Evolutionary conservation across 2,329 filamentous ascomycete genomes (phyloP), one percentile per base, ranked within the genome.

Genomic region (Metarhizium robertsii): DNA sequence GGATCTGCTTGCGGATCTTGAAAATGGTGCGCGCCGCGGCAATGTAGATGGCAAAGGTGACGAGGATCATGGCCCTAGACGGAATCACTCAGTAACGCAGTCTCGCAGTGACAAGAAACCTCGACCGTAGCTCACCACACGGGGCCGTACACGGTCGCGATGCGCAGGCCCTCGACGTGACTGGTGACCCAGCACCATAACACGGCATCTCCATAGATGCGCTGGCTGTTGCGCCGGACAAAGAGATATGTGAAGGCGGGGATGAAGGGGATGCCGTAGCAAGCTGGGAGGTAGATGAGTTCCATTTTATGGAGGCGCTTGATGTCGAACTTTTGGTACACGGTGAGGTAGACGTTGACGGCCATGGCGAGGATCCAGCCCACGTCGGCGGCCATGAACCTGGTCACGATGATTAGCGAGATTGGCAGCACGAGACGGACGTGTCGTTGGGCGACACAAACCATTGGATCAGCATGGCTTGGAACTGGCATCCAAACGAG

Each of bases 291-390:
- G 61, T 92, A 91, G 59, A 77, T 83, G 55, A 81, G 78, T 65
- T 92, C 88, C 61, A 90, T 75, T 43, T 68, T 73, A 14, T 80
- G 81, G 20, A 92, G 74, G 53, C 80, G 77, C 1, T 74, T 68
- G 0, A 83, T 79, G 57, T 85, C 80, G 62, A 83, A 90, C 57
- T 84, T 84, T 60, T 75, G 75, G 68, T 89, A 89, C 64, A 92
- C 88, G 0, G 87, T 89, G 6, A 91, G 71, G 66, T 88, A 87
- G 53, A 92, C 87, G 66, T 92, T 92, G 61, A 84, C 75, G 1
- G 88, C 86, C 87, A 92, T 92, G 53, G 84, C 83, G 58, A 90
- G 75, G 0, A 85, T 86, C 86, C 85, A 90, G 42, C 85, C 73
- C 0, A 84, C 81, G 70, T 89, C 86, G 3, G 86, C 85, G 2